Evolutionary conservation across 306 rosid genomes (phyloP), one percentile per base, ranked within the genome.

Genomic region (Castanopsis chinensis): DNA sequence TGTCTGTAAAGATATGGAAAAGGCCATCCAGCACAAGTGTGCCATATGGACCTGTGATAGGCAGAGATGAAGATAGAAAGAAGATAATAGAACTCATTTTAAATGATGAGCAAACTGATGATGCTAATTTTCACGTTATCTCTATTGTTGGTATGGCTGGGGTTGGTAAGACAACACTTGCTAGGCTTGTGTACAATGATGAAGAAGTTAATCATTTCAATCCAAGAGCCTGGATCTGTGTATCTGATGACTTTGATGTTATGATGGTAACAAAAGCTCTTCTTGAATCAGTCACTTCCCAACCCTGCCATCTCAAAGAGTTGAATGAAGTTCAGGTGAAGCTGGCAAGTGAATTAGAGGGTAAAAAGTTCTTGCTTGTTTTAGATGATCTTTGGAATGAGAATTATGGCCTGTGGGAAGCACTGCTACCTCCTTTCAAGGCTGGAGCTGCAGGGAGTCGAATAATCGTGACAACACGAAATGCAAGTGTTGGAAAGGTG

Each of bases 101-200:
- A 8, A 55, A 21, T 0, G 18, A n/a, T 5, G 83, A 74, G 7
- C 10, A 15, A 21, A 13, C 15, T 49, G 5, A 68, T 17, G 45
- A 1, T 33, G 30, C 64, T 2, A 33, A 30, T 18, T 5, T 61
- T 1, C 30, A 25, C 5, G 14, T 72, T 13, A 19, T 45, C 9
- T 23, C 82, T 1, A 72, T 79, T 28, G 6, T 61, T 3, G 82
- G 82, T 9, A 71, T 79, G 5, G 43, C 45, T 15, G 71, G 71
- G 3, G 1, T 67, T 7, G 71, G 45, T 14, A 28, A 67, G 51
- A 67, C 21, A 32, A 67, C 71, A 12, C 71, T 67, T 67, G 45
- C 71, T 2, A 37, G 32, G 2, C 25, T 32, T 30, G 25, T 30
- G 21, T 67, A 30, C 71, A 33, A 67, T 33, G 49, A 67, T 33